phyloP scores from a whole-genome alignment of 345 rosid species.

The thale cress (Arabidopsis thaliana) region DNA sequence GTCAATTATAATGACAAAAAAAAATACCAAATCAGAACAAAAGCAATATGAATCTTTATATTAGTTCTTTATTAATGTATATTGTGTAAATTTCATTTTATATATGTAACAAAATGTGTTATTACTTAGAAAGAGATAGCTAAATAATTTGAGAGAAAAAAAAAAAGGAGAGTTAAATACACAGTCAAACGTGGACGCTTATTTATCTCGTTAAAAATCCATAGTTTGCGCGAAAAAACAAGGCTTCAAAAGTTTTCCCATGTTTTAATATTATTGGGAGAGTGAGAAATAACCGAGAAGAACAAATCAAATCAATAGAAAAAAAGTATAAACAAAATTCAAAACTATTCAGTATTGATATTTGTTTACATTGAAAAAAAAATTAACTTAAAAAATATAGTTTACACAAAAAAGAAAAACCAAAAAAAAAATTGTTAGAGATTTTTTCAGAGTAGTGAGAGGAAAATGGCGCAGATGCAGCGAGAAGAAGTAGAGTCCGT shows the following conservation, averaged over 20 bases:
- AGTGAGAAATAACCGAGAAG: conserved; percentile 28
- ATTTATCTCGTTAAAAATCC: conserved; percentile 40
- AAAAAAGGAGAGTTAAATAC: not conserved
- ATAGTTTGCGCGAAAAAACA: conserved; percentile 55
- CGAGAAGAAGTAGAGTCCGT: conserved; percentile 48
- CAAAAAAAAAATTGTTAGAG: conserved; percentile 13
- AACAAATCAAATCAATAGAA: conserved; percentile 36
- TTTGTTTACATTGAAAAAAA: conserved; percentile 22
- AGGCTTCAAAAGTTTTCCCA: conserved; percentile 55
- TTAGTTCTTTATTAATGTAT: not conserved
- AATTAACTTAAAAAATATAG: conserved; percentile 5
- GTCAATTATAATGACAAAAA: no score
- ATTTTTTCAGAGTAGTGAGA: conserved; percentile 22
- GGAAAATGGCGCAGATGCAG: conserved; percentile 65
- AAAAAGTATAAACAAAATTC: conserved; percentile 29
- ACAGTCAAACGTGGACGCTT: conserved; percentile 35
- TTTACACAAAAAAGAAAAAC: not conserved
- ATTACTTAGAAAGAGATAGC: not conserved
- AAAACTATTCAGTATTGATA: conserved; percentile 25
- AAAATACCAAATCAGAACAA: no score
- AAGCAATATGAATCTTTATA: no score
- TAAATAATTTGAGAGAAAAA: not conserved
- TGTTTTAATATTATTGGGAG: conserved; percentile 58
- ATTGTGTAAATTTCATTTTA: not conserved
- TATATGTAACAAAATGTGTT: not conserved